Evolutionary conservation across 1,284 basidiomycete genomes (phyloP).

Genomic region (Trichosporon asahii): DNA sequence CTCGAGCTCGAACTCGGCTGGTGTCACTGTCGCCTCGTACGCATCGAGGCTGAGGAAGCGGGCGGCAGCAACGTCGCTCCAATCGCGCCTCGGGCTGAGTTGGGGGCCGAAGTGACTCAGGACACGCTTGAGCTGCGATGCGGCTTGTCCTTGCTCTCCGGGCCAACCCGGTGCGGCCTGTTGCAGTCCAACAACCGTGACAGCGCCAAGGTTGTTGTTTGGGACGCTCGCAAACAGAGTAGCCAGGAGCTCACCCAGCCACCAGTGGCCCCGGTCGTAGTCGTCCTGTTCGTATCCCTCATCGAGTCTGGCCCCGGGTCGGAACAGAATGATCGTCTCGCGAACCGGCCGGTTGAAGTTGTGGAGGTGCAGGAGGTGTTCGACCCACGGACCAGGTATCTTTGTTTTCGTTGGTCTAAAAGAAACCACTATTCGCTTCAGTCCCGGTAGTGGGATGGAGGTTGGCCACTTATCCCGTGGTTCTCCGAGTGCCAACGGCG

Average conservation of each 20-base stretch:
- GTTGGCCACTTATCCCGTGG: not conserved
- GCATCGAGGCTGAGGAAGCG: not conserved
- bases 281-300: not conserved
- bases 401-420: not conserved
- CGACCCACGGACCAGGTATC: not conserved
- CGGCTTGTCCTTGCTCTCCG: not conserved
- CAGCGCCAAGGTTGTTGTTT: not conserved
- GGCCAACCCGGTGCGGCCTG: not conserved
- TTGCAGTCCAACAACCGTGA: not conserved
- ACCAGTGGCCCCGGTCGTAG: not conserved
- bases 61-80: not conserved
- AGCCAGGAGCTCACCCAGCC: not conserved
- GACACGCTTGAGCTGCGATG: not conserved
- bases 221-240: not conserved
- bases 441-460: not conserved
- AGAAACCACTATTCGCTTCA: not conserved
- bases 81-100: not conserved
- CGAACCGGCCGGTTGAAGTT: not conserved
- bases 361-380: not conserved
- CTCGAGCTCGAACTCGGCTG: not conserved
- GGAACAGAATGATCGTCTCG: not conserved
- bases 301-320: not conserved
- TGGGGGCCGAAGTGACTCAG: not conserved
- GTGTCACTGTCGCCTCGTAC: not conserved
- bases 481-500: not conserved